These are phyloP conservation scores for Cerioporus squamosus DNA, from an alignment of 1,284 basidiomycete species.

Conservation along the genomic window DNA sequence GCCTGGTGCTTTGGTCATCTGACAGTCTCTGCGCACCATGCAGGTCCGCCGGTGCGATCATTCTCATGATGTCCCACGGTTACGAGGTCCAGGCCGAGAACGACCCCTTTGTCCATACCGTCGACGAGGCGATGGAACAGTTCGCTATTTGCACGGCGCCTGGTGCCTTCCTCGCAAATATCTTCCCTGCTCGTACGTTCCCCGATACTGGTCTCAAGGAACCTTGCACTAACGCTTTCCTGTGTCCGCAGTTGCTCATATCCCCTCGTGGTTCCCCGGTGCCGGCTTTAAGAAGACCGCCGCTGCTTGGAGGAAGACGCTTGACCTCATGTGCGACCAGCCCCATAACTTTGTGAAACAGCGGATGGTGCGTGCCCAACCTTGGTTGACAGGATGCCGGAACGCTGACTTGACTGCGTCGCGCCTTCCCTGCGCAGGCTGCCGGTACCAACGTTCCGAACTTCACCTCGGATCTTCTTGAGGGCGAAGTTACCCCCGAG, in stretches of 20 bases:
- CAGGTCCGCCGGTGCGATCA: slow-evolving; percentile 35
- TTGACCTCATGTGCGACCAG: slow-evolving; percentile 29
- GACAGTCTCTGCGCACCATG: neutral
- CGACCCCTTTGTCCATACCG: slow-evolving; percentile 32
- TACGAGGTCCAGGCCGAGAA: slow-evolving; percentile 30
- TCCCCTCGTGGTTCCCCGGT: slow-evolving; percentile 37
- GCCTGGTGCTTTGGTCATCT: neutral
- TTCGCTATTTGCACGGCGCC: slow-evolving; percentile 31
- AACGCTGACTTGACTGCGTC: neutral
- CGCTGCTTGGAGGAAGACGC: slow-evolving; percentile 21
- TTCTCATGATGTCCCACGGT: slow-evolving; percentile 36
- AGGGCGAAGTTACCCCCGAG: slow-evolving; percentile 28
- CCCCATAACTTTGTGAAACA: slow-evolving; percentile 32
- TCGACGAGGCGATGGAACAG: slow-evolving; percentile 32
- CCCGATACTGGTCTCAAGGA: too few relatives aligned
- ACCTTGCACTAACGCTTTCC: neutral
- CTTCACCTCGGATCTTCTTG: slow-evolving; percentile 30
- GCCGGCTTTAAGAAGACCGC: slow-evolving; percentile 32
- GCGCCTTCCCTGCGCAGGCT: slow-evolving; percentile 21
- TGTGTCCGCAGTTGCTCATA: slow-evolving; percentile 27
- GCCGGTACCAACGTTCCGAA: slow-evolving; percentile 31
- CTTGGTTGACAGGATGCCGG: neutral
- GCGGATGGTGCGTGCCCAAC: slow-evolving; percentile 27
- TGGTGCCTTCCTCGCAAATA: slow-evolving; percentile 35
- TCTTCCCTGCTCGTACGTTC: slow-evolving; percentile 33